These are phyloP conservation scores for Thelonectria rubi DNA, from an alignment of 2,329 filamentous ascomycete species.

Conservation along the genomic window DNA sequence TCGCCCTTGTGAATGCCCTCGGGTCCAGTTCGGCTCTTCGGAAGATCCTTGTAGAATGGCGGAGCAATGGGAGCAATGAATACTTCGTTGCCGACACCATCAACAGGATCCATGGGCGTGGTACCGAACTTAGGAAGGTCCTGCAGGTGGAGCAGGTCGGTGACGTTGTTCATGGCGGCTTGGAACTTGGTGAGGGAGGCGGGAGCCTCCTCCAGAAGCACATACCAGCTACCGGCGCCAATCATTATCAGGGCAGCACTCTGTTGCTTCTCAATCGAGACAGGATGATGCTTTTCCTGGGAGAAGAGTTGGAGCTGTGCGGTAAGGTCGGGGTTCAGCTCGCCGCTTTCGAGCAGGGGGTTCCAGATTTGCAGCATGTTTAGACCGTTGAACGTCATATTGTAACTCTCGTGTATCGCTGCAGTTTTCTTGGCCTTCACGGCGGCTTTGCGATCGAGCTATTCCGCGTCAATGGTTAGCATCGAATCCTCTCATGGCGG, in stretches of 20 bases:
- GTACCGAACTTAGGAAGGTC: constrained; percentile 35
- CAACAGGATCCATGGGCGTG: constrained; percentile 34
- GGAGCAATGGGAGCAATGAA: constrained; percentile 43
- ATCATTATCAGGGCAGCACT: constrained; percentile 39
- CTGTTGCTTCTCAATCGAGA: constrained; percentile 29
- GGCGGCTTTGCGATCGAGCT: constrained; percentile 39
- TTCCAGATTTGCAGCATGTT: constrained; percentile 69
- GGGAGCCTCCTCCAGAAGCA: constrained; percentile 13
- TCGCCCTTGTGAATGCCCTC: constrained; percentile 37
- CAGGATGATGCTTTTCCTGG: constrained; percentile 31
- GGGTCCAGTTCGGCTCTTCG: constrained; percentile 25
- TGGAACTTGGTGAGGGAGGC: constrained; percentile 30
- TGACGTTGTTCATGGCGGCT: constrained; percentile 38
- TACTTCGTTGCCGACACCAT: constrained; percentile 43
- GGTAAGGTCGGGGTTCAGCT: constrained; percentile 38
- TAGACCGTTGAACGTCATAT: constrained; percentile 55
- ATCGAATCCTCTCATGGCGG: not conserved
- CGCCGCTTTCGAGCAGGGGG: constrained; percentile 63
- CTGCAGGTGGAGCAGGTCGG: constrained; percentile 31
- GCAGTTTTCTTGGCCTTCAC: constrained; percentile 11
- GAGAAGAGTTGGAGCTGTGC: constrained; percentile 37
- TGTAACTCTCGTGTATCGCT: constrained; percentile 34
- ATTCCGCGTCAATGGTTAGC: not conserved
- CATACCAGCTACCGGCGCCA: constrained; percentile 41
- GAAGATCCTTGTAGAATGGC: constrained; percentile 36